Percentiles rank a stretch among this genome's conserved stretches.
Evolutionary conservation across 2,329 filamentous ascomycete species (phyloP).

Genomic region (Cytospora chrysosperma): DNA sequence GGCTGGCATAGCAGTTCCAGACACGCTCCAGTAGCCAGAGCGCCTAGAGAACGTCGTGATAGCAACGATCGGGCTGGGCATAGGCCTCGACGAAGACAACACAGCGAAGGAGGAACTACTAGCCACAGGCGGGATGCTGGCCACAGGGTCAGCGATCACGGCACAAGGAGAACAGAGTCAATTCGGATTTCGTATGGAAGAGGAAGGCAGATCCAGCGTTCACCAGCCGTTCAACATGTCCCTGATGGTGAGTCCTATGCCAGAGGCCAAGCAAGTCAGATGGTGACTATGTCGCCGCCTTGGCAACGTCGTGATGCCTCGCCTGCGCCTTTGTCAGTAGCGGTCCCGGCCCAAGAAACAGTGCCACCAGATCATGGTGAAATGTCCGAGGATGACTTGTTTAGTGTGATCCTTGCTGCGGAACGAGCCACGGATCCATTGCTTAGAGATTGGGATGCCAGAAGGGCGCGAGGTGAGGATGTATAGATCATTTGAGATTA

Average conservation of each 20-base stretch:
- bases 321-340: no score
- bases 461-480: not conserved
- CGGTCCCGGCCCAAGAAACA: not conserved
- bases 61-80: not conserved
- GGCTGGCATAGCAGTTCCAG: not conserved
- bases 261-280: not conserved
- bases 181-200: not conserved
- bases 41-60: not conserved
- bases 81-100: not conserved
- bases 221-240: not conserved
- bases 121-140: not conserved
- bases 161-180: not conserved
- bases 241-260: not conserved
- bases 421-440: slow-evolving; percentile 9
- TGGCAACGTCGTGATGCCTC: not conserved
- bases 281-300: no score
- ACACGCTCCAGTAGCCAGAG: not conserved
- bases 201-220: not conserved
- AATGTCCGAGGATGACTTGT: not conserved
- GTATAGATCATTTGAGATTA: no score
- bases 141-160: not conserved
- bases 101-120: not conserved
- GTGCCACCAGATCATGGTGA: not conserved
- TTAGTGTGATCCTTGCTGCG: not conserved
- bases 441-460: not conserved